Conservation (phyloP, 108 stramenopile species). For the Discostella pseudostelligera region DNA sequence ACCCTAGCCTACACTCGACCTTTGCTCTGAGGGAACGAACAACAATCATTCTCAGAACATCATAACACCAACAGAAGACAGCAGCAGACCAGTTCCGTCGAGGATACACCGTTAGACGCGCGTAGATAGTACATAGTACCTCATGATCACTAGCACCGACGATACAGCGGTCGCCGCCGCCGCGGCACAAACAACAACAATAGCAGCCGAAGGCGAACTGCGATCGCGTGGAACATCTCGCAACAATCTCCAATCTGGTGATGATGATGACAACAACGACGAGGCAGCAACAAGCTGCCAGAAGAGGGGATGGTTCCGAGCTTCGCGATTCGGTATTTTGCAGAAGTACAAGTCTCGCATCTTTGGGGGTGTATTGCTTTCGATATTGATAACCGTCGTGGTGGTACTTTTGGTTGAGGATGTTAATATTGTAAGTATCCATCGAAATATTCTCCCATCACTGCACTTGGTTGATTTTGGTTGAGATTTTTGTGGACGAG, state of each 20-base stretch:
- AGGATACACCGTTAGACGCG: no score
- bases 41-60: background rate
- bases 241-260: conserved; percentile 49
- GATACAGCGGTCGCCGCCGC: background rate
- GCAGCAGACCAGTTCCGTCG: background rate
- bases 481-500: no score
- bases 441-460: background rate
- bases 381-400: conserved; percentile 1
- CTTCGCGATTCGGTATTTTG: conserved; percentile 7
- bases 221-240: conserved; percentile 60
- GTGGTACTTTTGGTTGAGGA: conserved; percentile 2
- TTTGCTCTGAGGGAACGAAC: no score
- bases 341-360: background rate
- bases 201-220: background rate
- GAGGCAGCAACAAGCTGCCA: background rate
- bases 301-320: conserved; percentile 8
- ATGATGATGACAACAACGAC: background rate
- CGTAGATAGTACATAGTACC: no score
- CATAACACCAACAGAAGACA: background rate
- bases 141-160: background rate
- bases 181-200: no score
- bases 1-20: no score
- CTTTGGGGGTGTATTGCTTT: background rate
- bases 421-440: conserved; percentile 16
- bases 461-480: background rate